These are phyloP conservation scores for Chaetomium sp. DNA, from an alignment of 2,329 filamentous ascomycete species.

Conservation along the genomic window DNA sequence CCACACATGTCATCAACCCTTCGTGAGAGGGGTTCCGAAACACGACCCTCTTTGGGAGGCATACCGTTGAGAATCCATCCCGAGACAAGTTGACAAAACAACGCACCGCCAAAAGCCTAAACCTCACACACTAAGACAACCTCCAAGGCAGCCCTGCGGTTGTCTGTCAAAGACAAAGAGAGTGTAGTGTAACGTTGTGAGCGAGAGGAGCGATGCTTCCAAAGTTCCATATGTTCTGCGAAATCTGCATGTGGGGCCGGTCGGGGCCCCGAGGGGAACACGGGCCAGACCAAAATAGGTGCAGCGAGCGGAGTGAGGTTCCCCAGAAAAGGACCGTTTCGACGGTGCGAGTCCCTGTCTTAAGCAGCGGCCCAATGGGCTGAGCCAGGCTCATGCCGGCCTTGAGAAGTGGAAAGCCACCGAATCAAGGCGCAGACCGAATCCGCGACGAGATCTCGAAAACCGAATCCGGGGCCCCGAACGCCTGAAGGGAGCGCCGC, in stretches of 20 bases:
- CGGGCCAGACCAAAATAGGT: not conserved
- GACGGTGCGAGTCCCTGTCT: constrained; percentile 12
- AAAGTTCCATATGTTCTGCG: not conserved
- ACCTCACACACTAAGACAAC: too few species aligned
- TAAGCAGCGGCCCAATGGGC: not conserved
- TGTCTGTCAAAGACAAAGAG: too few species aligned
- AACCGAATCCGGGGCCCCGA: too few species aligned
- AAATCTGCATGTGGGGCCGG: constrained; percentile 5
- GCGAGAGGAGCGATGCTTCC: not conserved
- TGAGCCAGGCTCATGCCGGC: not conserved
- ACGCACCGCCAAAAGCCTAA: too few species aligned
- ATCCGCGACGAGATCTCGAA: too few species aligned
- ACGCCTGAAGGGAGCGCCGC: too few species aligned
- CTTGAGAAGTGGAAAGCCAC: not conserved
- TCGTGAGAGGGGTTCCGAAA: not conserved
- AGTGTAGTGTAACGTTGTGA: not conserved
- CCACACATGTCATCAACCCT: constrained; percentile 9
- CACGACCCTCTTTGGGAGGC: not conserved
- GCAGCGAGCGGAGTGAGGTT: not conserved
- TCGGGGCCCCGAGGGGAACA: not conserved
- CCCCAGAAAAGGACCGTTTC: constrained; percentile 26
- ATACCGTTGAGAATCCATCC: too few species aligned
- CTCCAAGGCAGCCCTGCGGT: too few species aligned
- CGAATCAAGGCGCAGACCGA: too few species aligned
- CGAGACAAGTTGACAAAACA: too few species aligned